Percentiles rank a stretch among this genome's conserved stretches.
Evolutionary conservation across 176 grass and related monocot genomes (phyloP).

Genomic region (Saccharum spontaneum): DNA sequence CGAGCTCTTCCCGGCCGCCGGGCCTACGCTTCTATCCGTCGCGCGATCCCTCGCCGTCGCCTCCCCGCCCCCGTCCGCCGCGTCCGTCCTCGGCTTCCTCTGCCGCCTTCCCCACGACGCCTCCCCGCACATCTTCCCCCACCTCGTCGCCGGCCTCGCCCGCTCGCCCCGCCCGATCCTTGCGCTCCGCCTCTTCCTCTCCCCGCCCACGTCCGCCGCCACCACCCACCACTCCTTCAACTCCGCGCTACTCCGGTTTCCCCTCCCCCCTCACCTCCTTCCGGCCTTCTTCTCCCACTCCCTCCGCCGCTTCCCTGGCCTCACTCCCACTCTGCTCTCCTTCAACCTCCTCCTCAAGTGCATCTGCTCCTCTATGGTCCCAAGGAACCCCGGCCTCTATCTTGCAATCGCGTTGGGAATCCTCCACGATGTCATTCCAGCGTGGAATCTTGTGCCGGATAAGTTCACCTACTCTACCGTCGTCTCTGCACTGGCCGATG

Average conservation of each 20-base stretch:
- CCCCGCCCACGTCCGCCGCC: constrained; percentile 22
- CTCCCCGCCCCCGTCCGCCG: constrained; percentile 28
- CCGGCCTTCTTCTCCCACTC: constrained; percentile 44
- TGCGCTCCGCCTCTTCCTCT: constrained; percentile 53
- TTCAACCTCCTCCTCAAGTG: constrained; percentile 87
- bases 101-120: constrained; percentile 36
- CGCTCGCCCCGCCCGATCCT: constrained; percentile 39
- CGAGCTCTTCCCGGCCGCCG: constrained; percentile 54
- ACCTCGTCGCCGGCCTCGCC: constrained; percentile 60
- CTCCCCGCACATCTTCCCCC: constrained; percentile 57
- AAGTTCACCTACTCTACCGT: constrained; percentile 91
- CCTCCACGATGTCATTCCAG: constrained; percentile 47
- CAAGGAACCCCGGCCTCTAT: constrained; percentile 31
- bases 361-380: constrained; percentile 38
- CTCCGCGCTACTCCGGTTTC: constrained; percentile 48
- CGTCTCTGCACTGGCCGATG: constrained; percentile 46
- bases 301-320: constrained; percentile 44
- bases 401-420: constrained; percentile 37
- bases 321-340: constrained; percentile 54
- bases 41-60: constrained; percentile 42
- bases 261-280: constrained; percentile 50
- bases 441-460: constrained; percentile 60
- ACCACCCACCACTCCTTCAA: constrained; percentile 48
- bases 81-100: constrained; percentile 50
- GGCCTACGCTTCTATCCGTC: constrained; percentile 62